Percentiles rank a stretch among this genome's conserved stretches.
Conservation (phyloP, 768 basidiomycete species). For the Trametes maxima region DNA sequence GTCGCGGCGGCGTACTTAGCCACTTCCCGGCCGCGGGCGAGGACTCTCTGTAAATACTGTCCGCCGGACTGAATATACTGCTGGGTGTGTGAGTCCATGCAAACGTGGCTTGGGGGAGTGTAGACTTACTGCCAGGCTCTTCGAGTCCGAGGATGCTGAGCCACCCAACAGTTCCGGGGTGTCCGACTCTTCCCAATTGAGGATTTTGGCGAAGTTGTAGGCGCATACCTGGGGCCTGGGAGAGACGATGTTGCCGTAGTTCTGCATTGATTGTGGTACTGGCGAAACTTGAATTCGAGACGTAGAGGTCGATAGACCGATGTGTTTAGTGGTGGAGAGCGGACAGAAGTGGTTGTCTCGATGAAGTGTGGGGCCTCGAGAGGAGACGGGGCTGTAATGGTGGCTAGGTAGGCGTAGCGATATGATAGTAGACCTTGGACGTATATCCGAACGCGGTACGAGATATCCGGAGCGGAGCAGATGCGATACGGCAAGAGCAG, state of each 20-base stretch:
- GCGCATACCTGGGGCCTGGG: constrained; percentile 3
- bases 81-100: background rate
- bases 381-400: too few species aligned
- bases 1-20: background rate
- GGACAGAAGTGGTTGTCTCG: too few species aligned
- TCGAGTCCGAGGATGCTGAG: too few species aligned
- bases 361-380: too few species aligned
- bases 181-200: background rate
- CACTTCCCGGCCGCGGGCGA: background rate
- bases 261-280: background rate
- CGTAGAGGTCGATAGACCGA: background rate
- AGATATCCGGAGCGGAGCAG: background rate
- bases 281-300: background rate
- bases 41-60: background rate
- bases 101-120: background rate
- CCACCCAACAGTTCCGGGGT: background rate
- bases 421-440: too few species aligned
- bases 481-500: background rate
- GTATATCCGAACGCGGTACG: too few species aligned
- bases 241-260: background rate
- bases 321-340: background rate
- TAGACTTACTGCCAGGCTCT: background rate
- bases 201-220: constrained; percentile 1
- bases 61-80: background rate
- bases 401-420: too few species aligned